A percentile compares a stretch with the other conserved stretches of the same genome.
Evolutionary conservation across 2,329 filamentous ascomycete species (phyloP).

Genomic region (Calonectria fujianensis): DNA sequence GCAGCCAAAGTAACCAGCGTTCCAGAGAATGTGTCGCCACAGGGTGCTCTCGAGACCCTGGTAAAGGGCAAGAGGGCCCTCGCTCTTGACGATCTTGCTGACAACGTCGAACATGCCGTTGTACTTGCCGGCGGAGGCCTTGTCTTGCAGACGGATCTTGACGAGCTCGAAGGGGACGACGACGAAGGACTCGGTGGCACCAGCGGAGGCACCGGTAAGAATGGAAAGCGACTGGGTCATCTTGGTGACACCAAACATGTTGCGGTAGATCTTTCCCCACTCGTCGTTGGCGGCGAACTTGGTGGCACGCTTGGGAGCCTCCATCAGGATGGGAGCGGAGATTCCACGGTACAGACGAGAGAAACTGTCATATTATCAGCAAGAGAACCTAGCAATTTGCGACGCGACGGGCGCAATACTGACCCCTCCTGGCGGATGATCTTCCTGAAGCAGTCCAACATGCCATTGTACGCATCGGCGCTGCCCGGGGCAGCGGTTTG

Average conservation of each 20-base stretch:
- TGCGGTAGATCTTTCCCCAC: slow-evolving; percentile 96
- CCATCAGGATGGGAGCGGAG: slow-evolving; percentile 96
- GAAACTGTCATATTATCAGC: slow-evolving; percentile 72
- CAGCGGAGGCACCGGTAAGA: slow-evolving; percentile 94
- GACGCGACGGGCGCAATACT: slow-evolving; percentile 51
- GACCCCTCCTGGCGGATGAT: slow-evolving; percentile 97
- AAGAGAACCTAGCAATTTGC: slow-evolving; percentile 30
- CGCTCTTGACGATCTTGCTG: slow-evolving; percentile 86
- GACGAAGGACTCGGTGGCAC: slow-evolving; percentile 96
- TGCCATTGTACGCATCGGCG: slow-evolving; percentile 93
- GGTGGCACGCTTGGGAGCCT: slow-evolving; percentile 93
- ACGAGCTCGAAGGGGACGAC: slow-evolving; percentile 98
- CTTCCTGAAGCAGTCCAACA: slow-evolving; percentile 98
- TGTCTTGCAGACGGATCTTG: slow-evolving; percentile 98
- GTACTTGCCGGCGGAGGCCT: slow-evolving; percentile 92
- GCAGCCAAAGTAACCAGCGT: slow-evolving; percentile 97
- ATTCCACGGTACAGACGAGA: slow-evolving; percentile 97
- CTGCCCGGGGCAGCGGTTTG: slow-evolving; percentile 84
- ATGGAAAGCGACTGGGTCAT: slow-evolving; percentile 95
- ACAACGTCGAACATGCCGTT: slow-evolving; percentile 88
- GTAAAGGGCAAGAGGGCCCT: slow-evolving; percentile 92
- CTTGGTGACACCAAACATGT: slow-evolving; percentile 87
- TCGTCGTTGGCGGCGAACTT: slow-evolving; percentile 99
- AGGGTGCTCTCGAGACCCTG: slow-evolving; percentile 97
- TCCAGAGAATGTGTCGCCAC: slow-evolving; percentile 95